Evolutionary conservation across 306 rosid genomes (phyloP).

Genomic region (Datisca glomerata): DNA sequence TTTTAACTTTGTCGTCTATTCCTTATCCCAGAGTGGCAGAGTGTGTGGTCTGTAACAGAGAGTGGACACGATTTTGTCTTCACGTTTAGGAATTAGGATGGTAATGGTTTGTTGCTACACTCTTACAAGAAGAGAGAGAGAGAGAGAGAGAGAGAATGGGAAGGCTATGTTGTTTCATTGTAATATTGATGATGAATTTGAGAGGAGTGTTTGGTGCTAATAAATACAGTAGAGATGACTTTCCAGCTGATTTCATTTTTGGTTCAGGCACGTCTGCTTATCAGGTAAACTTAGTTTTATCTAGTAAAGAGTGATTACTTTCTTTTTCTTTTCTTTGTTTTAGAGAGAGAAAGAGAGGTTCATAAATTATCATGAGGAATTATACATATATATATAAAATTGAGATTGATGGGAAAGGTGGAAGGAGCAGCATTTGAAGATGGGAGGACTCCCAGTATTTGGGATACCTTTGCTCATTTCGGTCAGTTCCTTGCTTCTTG

Average conservation of each 20-base stretch:
- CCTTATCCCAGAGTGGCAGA: too few relatives aligned
- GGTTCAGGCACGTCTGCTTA: conserved; percentile 7
- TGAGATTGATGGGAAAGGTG: conserved; percentile 20
- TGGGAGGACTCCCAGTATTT: conserved; percentile 14
- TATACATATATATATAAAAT: too few relatives aligned
- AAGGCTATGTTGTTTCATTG: background rate
- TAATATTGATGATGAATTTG: background rate
- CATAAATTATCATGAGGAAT: background rate
- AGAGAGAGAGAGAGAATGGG: background rate
- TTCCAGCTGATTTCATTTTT: conserved; percentile 6
- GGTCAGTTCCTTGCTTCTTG: conserved; percentile 10
- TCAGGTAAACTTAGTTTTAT: background rate
- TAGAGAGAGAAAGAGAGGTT: background rate
- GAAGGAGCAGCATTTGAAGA: conserved; percentile 39
- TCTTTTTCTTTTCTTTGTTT: background rate
- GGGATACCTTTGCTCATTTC: conserved; percentile 11
- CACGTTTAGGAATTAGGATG: too few relatives aligned
- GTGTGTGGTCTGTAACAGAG: too few relatives aligned
- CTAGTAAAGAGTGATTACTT: too few relatives aligned
- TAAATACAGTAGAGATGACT: conserved; percentile 1
- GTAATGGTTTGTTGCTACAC: too few relatives aligned
- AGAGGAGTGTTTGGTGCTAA: background rate
- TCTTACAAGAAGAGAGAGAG: too few relatives aligned
- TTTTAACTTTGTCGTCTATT: too few relatives aligned
- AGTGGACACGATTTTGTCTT: too few relatives aligned